Evolutionary conservation across 805 yeast species (phyloP), one percentile per base, ranked within the genome.

Genomic region (Yamadazyma sp.): DNA sequence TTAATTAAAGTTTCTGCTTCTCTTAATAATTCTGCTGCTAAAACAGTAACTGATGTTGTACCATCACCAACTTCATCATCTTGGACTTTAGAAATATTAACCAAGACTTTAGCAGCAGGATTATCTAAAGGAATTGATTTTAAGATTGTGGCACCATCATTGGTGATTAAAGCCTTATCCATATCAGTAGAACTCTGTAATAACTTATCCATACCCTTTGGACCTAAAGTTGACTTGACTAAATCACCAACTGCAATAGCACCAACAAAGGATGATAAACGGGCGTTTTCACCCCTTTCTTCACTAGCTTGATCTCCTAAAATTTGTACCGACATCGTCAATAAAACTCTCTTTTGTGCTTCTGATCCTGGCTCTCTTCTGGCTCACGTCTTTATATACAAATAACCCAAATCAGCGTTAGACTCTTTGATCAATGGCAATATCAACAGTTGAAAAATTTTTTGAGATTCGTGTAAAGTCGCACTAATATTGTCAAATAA

Each of bases 61-160:
- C 98, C 98, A 64, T 91, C 98, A 41, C 98, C 98, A 45, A 93
- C 96, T 61, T 91, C 98, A 41, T 94, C 95, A 58, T 91, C 98
- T 66, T 91, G 98, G 3, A 95, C 88, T 58, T 94, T 82, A 12
- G 96, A 85, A 39, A 91, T 85, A 57, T 91, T 95, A 35, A 91
- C 98, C 48, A 91, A 69, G 41, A 91, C 89, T 60, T 87, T 86
- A 16, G 98, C 99, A 11, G 98, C 98, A 7, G 98, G 98, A 52
- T 93, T 91, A 56, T 89, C 96, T 47, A 93, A 77, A 11, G 98
- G 97, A 50, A 93, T 91, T 2, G 95, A 75, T 53, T 89, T 88
- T 46, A 93, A 69, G 45, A 93, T 93, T 2, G 99, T 93, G 33
- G 98, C 98, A 43, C 99, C 99, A 67, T 93, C 99, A 59, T 93